Percentiles rank a stretch among this genome's conserved stretches.
Conservation (phyloP, 139 green algal genomes). For the Picochlorum sp. region DNA sequence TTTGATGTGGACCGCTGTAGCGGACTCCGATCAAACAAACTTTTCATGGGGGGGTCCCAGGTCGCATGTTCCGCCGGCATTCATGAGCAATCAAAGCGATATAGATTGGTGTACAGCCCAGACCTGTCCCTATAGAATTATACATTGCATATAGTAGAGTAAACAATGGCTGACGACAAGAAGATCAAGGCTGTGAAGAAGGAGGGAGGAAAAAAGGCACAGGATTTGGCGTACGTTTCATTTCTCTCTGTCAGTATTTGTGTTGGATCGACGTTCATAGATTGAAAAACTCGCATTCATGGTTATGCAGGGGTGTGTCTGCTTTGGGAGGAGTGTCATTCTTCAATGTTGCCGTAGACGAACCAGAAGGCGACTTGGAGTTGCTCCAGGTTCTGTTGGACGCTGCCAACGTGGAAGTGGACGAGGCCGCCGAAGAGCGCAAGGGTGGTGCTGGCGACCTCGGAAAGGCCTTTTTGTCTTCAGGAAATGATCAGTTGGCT, state of each 20-base stretch:
- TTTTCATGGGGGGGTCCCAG: too few relatives aligned
- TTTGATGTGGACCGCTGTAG: too few relatives aligned
- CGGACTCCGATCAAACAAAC: too few relatives aligned
- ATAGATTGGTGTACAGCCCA: too few relatives aligned
- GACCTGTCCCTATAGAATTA: background rate
- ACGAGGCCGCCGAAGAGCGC: conserved; percentile 70
- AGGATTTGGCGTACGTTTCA: conserved; percentile 18
- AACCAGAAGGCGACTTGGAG: conserved; percentile 46
- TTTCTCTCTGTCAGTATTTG: background rate
- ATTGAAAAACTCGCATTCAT: too few relatives aligned
- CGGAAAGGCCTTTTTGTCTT: conserved; percentile 59
- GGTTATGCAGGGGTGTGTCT: conserved; percentile 24
- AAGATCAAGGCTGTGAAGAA: conserved; percentile 21
- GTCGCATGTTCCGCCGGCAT: too few relatives aligned
- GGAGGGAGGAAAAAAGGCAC: conserved; percentile 57
- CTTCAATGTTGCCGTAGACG: conserved; percentile 70
- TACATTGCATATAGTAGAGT: background rate
- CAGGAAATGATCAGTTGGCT: conserved; percentile 57
- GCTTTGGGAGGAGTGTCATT: conserved; percentile 68
- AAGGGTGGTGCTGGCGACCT: conserved; percentile 61
- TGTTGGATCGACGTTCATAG: background rate
- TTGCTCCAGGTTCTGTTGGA: conserved; percentile 56
- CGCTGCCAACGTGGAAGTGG: conserved; percentile 55
- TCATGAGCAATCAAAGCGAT: too few relatives aligned
- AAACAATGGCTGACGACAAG: conserved; percentile 8